Conservation (phyloP, 768 basidiomycete species). For the Boletus fagicola region DNA sequence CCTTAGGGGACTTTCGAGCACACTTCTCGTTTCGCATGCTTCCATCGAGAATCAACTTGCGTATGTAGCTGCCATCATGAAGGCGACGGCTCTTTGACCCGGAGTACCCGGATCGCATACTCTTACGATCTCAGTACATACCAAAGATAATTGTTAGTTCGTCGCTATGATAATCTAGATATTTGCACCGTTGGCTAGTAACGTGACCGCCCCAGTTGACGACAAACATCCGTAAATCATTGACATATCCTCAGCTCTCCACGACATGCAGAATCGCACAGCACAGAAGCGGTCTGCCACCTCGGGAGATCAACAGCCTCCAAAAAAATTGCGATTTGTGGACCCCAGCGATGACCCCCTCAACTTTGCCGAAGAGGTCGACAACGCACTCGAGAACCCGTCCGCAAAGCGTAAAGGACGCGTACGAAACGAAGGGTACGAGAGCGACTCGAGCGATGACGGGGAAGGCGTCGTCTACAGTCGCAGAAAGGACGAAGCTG, state of each 20-base stretch:
- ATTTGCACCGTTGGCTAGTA: neutral
- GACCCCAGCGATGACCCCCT: conserved; percentile 74
- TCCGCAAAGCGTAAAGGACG: conserved; percentile 63
- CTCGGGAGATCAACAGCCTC: conserved; percentile 33
- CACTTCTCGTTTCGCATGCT: conserved; percentile 54
- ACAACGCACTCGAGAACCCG: conserved; percentile 67
- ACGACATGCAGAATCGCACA: conserved; percentile 37
- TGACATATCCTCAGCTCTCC: neutral
- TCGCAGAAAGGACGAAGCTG: conserved; percentile 55
- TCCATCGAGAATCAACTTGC: conserved; percentile 57
- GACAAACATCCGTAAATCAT: conserved; percentile 25
- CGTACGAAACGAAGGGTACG: conserved; percentile 85
- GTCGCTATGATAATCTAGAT: neutral
- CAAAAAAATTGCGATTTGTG: conserved; percentile 72
- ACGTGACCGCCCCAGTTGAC: neutral
- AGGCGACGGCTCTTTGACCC: conserved; percentile 19
- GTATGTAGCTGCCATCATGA: conserved; percentile 54
- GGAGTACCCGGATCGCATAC: neutral
- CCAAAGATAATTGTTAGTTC: neutral
- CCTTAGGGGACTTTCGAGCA: conserved; percentile 41
- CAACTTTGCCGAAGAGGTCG: conserved; percentile 77
- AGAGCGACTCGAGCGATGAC: conserved; percentile 92
- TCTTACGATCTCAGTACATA: neutral
- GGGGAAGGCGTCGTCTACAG: conserved; percentile 92
- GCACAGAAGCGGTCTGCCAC: conserved; percentile 45